Percentiles rank a stretch among this genome's conserved stretches.
phyloP scores from a whole-genome alignment of 2,329 filamentous ascomycete species.

The Aureobasidium sp. region DNA sequence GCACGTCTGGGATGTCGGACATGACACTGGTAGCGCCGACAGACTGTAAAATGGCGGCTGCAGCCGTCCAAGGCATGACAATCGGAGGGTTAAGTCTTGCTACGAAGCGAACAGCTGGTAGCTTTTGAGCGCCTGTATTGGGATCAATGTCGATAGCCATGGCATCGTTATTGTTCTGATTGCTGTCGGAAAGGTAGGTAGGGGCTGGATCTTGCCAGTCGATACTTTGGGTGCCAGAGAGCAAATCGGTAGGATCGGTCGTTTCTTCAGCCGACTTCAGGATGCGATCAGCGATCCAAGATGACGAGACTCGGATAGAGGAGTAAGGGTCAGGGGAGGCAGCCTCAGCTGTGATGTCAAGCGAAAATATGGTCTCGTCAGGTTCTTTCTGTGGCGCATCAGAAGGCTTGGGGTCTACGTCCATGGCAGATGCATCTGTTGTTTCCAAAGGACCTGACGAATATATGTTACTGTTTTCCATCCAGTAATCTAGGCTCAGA shows the following conservation, averaged over 20 bases:
- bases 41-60: constrained; percentile 67
- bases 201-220: constrained; percentile 81
- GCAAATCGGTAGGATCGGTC: constrained; percentile 40
- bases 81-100: constrained; percentile 80
- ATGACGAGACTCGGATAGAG: constrained; percentile 74
- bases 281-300: constrained; percentile 77
- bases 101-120: constrained; percentile 79
- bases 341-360: constrained; percentile 71
- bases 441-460: background rate
- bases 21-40: constrained; percentile 36
- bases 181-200: constrained; percentile 54
- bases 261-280: constrained; percentile 53
- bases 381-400: background rate
- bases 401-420: constrained; percentile 31
- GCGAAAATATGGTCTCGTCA: constrained; percentile 62
- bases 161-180: constrained; percentile 48
- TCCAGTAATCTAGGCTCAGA: constrained; percentile 82
- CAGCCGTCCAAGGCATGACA: constrained; percentile 70
- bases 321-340: constrained; percentile 54
- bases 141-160: constrained; percentile 61
- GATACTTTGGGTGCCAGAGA: constrained; percentile 40
- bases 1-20: background rate
- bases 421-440: constrained; percentile 36
- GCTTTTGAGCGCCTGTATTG: constrained; percentile 46
- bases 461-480: constrained; percentile 37